Conservation (phyloP, 805 yeast genomes). For the Metschnikowia henanensis region DNA sequence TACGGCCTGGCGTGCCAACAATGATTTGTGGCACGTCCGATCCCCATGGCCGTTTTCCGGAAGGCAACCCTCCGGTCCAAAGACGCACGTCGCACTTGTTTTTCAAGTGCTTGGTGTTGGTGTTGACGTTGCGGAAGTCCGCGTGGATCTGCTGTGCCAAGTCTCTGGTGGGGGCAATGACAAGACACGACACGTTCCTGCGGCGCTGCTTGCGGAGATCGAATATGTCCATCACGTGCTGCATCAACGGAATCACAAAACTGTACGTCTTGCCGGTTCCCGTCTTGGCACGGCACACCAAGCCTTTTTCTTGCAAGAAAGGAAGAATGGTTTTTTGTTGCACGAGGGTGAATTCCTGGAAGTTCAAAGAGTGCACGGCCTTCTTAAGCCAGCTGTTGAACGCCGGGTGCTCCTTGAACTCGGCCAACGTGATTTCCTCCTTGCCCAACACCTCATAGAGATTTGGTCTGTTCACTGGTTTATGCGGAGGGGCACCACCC, state of each 20-base stretch:
- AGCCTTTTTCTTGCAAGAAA: slow-evolving; percentile 55
- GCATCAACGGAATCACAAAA: slow-evolving; percentile 77
- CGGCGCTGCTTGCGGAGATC: slow-evolving; percentile 25
- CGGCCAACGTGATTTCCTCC: slow-evolving; percentile 14
- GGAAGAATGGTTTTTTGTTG: slow-evolving; percentile 65
- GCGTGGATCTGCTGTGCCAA: slow-evolving; percentile 78
- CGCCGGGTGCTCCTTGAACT: slow-evolving; percentile 11
- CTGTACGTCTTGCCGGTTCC: slow-evolving; percentile 96
- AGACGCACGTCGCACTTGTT: slow-evolving; percentile 26
- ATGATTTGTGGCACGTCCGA: slow-evolving; percentile 56
- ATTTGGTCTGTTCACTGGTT: slow-evolving; percentile 10
- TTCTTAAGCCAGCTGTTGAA: slow-evolving; percentile 13
- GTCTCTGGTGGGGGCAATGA: slow-evolving; percentile 90
- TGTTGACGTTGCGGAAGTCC: slow-evolving; percentile 52
- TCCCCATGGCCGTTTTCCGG: slow-evolving; percentile 29
- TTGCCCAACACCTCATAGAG: slow-evolving; percentile 10
- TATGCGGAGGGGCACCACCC: slow-evolving; percentile 6
- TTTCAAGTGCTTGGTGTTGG: slow-evolving; percentile 18
- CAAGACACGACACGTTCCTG: slow-evolving; percentile 46
- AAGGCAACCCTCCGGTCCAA: slow-evolving; percentile 66
- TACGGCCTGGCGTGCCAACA: slow-evolving; percentile 90
- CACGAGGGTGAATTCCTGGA: slow-evolving; percentile 61
- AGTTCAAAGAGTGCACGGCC: slow-evolving; percentile 31
- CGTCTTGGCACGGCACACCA: slow-evolving; percentile 88
- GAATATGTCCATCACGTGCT: slow-evolving; percentile 44